Percentiles rank a stretch among this genome's conserved stretches.
Evolutionary conservation across 129 eudicot genomes (phyloP).

Genomic region (Kitagawia praeruptora): DNA sequence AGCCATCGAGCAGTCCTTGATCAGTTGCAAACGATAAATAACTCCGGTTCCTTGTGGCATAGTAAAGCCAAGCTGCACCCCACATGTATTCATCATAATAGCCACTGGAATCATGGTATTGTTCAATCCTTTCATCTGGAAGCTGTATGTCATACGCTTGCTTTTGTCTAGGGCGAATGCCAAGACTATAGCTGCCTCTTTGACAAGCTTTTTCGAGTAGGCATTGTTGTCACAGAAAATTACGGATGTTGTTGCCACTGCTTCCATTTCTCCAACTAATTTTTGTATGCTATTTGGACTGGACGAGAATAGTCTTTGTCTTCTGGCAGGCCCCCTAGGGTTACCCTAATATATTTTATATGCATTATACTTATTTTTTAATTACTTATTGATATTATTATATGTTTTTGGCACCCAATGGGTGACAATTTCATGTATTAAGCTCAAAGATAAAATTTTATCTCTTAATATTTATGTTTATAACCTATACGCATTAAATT

Average conservation of each 20-base stretch:
- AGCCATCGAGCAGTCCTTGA: conserved; percentile 38
- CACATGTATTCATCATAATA: conserved; percentile 87
- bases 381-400: too few relatives aligned
- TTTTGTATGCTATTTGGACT: conserved; percentile 30
- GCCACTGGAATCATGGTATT: conserved; percentile 62
- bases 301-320: conserved; percentile 74
- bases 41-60: conserved; percentile 66
- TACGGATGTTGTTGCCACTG: conserved; percentile 66
- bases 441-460: too few relatives aligned
- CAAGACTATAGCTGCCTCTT: conserved; percentile 61
- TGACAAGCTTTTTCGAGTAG: conserved; percentile 54
- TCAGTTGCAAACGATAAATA: conserved; percentile 59
- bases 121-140: conserved; percentile 43
- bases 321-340: too few relatives aligned
- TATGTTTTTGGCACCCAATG: too few relatives aligned
- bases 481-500: too few relatives aligned
- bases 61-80: conserved; percentile 80
- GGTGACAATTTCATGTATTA: too few relatives aligned
- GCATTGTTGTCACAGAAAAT: conserved; percentile 50
- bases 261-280: conserved; percentile 29
- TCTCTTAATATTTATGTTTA: too few relatives aligned
- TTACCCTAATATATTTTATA: too few relatives aligned
- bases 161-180: conserved; percentile 44
- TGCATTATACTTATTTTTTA: too few relatives aligned
- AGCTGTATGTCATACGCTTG: conserved; percentile 33